A percentile compares a stretch with the other conserved stretches of the same genome.
Conservation (phyloP, 2,329 filamentous ascomycete species). For the Colletotrichum sp. region DNA sequence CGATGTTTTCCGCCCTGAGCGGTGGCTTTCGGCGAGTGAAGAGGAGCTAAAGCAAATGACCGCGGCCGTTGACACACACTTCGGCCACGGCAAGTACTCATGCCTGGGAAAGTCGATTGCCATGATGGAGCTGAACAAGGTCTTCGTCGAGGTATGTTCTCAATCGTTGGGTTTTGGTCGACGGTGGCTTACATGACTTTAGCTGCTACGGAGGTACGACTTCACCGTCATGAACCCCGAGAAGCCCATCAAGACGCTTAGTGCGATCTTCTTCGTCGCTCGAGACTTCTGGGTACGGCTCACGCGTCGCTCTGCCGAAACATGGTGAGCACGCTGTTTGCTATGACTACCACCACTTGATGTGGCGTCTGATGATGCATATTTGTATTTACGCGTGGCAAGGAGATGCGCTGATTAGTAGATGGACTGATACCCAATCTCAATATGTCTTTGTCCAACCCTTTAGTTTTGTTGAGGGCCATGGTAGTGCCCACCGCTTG, state of each 20-base stretch:
- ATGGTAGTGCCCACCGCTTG: not conserved
- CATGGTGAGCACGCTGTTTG: fast-evolving
- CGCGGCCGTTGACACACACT: constrained; percentile 44
- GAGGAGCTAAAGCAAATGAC: constrained; percentile 37
- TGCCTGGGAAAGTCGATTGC: constrained; percentile 54
- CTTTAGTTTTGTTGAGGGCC: fast-evolving
- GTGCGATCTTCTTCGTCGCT: constrained; percentile 38
- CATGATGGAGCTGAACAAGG: constrained; percentile 52
- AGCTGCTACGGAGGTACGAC: constrained; percentile 37
- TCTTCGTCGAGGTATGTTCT: constrained; percentile 47
- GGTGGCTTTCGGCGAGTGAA: constrained; percentile 51
- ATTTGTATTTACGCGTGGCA: not conserved
- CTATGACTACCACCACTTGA: not conserved
- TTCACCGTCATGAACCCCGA: constrained; percentile 36
- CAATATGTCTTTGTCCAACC: not conserved
- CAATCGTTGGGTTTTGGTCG: fast-evolving
- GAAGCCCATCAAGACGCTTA: constrained; percentile 31
- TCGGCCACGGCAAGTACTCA: constrained; percentile 47
- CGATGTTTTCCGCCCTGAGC: constrained; percentile 57
- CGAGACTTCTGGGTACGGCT: constrained; percentile 39
- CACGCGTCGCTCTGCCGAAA: not conserved
- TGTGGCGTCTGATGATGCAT: not conserved
- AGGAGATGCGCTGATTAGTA: fast-evolving
- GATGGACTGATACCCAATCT: not conserved
- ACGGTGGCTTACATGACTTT: not conserved